Percentiles rank a stretch among this genome's conserved stretches.
Evolutionary conservation across 2,329 filamentous ascomycete genomes (phyloP).

Genomic region (Elsinoe necatrix): DNA sequence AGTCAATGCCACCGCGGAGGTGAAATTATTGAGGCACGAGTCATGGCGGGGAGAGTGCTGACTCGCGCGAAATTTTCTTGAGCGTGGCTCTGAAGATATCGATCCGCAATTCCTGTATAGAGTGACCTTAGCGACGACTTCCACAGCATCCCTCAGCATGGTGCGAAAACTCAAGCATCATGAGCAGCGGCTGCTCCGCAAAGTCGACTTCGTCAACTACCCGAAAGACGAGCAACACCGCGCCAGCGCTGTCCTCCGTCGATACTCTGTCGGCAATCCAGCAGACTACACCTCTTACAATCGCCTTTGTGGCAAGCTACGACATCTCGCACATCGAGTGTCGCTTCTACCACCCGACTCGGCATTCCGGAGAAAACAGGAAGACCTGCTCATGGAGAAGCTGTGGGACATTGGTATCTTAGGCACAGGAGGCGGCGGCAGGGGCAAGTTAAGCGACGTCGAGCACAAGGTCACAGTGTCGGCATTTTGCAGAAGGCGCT

Average conservation of each 20-base stretch:
- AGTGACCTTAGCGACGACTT: background rate
- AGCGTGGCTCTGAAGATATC: background rate
- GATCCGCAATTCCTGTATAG: background rate
- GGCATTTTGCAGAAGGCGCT: constrained; percentile 71
- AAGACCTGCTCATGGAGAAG: constrained; percentile 81
- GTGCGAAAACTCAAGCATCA: constrained; percentile 94
- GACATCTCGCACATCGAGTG: constrained; percentile 82
- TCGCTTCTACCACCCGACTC: constrained; percentile 72
- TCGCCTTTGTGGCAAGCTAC: constrained; percentile 53
- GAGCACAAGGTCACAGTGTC: constrained; percentile 85
- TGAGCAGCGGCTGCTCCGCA: constrained; percentile 86
- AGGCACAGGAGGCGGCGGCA: constrained; percentile 52
- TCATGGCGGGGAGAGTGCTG: constrained; percentile 14
- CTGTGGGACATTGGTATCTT: constrained; percentile 87
- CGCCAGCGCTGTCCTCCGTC: constrained; percentile 66
- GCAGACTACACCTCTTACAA: constrained; percentile 63
- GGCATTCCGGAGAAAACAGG: constrained; percentile 70
- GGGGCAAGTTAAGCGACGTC: constrained; percentile 59
- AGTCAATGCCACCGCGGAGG: background rate
- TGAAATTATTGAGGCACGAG: constrained; percentile 1
- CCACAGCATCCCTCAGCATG: constrained; percentile 48
- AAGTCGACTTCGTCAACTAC: constrained; percentile 81
- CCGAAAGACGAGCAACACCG: constrained; percentile 82
- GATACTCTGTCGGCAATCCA: constrained; percentile 86
- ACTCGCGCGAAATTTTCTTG: constrained; percentile 3